A percentile compares a stretch with the other conserved stretches of the same genome.
Conservation (phyloP, 495 filamentous ascomycete species). For the Viridothelium virens region DNA sequence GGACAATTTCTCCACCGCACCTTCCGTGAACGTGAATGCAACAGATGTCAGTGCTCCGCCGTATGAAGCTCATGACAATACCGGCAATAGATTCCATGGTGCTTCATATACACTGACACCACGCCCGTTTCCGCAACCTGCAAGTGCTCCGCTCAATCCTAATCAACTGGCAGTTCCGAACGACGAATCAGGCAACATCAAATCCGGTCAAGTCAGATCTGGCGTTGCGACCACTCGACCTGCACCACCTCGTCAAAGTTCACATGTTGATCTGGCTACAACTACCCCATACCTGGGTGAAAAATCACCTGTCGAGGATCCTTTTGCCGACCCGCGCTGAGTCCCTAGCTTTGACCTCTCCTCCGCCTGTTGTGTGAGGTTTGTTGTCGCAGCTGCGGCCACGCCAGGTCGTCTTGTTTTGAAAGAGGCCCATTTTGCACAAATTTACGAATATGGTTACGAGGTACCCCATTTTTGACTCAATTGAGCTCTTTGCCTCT, state of each 20-base stretch:
- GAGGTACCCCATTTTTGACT: background rate
- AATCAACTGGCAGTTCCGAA: background rate
- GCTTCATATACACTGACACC: constrained; percentile 31
- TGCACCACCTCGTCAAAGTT: constrained; percentile 10
- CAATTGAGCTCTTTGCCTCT: constrained; percentile 4
- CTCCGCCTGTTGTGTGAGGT: constrained; percentile 6
- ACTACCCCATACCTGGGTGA: constrained; percentile 1
- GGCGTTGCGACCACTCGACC: background rate
- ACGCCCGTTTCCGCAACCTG: constrained; percentile 26
- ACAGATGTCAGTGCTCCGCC: constrained; percentile 15
- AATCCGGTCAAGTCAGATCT: constrained; percentile 4
- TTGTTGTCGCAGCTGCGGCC: background rate
- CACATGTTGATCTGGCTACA: background rate
- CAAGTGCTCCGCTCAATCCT: background rate
- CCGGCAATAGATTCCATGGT: constrained; percentile 22
- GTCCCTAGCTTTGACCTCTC: background rate
- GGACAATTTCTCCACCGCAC: background rate
- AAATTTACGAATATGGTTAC: background rate
- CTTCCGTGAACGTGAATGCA: constrained; percentile 23
- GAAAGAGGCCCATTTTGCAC: background rate
- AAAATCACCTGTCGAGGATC: constrained; percentile 9
- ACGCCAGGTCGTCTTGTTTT: background rate
- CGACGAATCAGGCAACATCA: background rate
- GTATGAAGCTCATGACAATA: constrained; percentile 18
- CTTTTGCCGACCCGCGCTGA: constrained; percentile 6